These are phyloP conservation scores for Trichocladium uniseriatum DNA, from an alignment of 495 filamentous ascomycete species.

Conservation along the genomic window DNA sequence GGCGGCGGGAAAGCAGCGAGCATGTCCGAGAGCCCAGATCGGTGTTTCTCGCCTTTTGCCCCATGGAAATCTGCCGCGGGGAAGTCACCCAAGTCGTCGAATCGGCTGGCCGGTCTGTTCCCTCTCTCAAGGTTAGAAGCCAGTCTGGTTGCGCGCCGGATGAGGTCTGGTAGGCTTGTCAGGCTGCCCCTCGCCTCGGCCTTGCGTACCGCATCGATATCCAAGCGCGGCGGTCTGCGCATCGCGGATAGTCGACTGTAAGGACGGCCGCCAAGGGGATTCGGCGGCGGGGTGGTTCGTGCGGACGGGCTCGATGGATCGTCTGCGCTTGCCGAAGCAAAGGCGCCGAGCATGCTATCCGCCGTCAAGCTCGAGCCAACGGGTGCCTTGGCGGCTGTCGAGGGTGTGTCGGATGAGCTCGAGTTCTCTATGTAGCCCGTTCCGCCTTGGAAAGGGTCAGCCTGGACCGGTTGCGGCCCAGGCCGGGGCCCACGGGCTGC, in stretches of 20 bases:
- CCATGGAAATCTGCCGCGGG: conserved; percentile 11
- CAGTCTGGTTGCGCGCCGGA: conserved; percentile 74
- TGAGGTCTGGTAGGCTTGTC: conserved; percentile 86
- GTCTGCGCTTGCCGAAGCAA: conserved; percentile 34
- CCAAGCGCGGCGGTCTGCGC: conserved; percentile 61
- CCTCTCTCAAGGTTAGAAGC: conserved; percentile 85
- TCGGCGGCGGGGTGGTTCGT: conserved; percentile 28
- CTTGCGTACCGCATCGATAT: conserved; percentile 69
- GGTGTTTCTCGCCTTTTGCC: conserved; percentile 34
- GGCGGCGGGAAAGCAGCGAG: conserved; percentile 87
- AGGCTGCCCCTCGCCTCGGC: conserved; percentile 77
- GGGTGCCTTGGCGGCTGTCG: conserved; percentile 15
- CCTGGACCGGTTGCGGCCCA: conserved; percentile 27
- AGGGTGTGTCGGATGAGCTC: conserved; percentile 31
- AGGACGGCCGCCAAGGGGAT: conserved; percentile 13
- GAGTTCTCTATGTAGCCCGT: conserved; percentile 38
- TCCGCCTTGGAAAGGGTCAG: conserved; percentile 29
- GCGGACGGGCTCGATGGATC: conserved; percentile 24
- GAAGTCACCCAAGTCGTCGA: conserved; percentile 45
- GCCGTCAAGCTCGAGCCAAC: conserved; percentile 24
- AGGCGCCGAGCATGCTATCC: conserved; percentile 37
- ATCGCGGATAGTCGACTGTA: conserved; percentile 42
- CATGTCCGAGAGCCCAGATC: conserved; percentile 72
- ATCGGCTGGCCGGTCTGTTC: conserved; percentile 62
- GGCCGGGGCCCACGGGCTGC: conserved; percentile 22